Evolutionary conservation across 768 basidiomycete species (phyloP).

Genomic region (Agaricus bisporus): DNA sequence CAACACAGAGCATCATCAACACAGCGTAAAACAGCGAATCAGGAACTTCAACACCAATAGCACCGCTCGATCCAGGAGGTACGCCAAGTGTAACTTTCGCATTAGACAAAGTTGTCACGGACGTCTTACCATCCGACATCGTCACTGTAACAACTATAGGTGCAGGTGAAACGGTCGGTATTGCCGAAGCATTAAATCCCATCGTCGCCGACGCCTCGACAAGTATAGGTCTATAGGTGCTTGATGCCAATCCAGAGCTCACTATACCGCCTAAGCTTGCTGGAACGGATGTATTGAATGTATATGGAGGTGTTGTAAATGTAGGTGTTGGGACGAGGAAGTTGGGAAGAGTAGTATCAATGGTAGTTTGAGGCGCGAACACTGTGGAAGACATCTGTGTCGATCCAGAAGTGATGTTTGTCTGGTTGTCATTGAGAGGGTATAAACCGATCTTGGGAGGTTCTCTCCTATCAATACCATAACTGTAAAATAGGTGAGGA

Average conservation of each 20-base stretch:
- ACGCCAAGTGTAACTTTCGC: slow-evolving; percentile 52
- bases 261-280: slow-evolving; percentile 51
- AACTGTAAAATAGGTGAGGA: slow-evolving; percentile 35
- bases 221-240: slow-evolving; percentile 62
- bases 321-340: slow-evolving; percentile 60
- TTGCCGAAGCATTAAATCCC: slow-evolving; percentile 38
- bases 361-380: slow-evolving; percentile 40
- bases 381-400: not conserved
- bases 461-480: slow-evolving; percentile 69
- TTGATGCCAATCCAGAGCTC: slow-evolving; percentile 57
- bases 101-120: slow-evolving; percentile 39
- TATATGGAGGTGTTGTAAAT: slow-evolving; percentile 56
- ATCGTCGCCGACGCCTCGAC: slow-evolving; percentile 23
- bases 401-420: slow-evolving; percentile 15
- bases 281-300: slow-evolving; percentile 62
- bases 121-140: slow-evolving; percentile 48
- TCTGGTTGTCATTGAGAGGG: slow-evolving; percentile 32
- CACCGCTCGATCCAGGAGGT: slow-evolving; percentile 46
- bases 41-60: not conserved
- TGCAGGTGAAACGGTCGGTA: slow-evolving; percentile 50
- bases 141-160: slow-evolving; percentile 50
- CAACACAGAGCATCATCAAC: not conserved
- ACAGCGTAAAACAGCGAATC: not conserved
- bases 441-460: slow-evolving; percentile 78
- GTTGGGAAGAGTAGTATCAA: slow-evolving; percentile 69